Base-by-base conservation (phyloP, 257 asterid species). In the Plectranthus barbatus region DNA sequence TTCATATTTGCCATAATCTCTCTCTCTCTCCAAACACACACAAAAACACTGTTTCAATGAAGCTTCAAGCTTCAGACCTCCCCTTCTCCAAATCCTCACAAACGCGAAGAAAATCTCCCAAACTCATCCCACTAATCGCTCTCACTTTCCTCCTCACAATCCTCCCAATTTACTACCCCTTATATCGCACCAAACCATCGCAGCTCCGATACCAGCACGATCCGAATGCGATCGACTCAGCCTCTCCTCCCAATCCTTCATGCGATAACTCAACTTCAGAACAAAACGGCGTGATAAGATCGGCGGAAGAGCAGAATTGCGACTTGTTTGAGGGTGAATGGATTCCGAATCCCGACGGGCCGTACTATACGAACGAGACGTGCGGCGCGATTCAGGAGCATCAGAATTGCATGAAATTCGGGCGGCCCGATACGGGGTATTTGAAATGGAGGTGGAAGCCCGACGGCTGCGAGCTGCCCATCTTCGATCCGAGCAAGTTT, bases 401-500 rank as follows among this genome's bases (percentile, higher is more conserved):
- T 69, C 97, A 86, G 42, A 90, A 90, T 52, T 90, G 97, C 77
- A 76, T 84, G 85, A 86, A 79, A 47, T 84, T 67, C 57, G 97
- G 90, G 4, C 70, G 90, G 74, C 94, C 97, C 20, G 95, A 90
- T 61, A 34, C 49, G 0, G 97, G 53, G 2, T 86, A 64, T 74
- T n/a, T 86, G 72, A 86, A 81, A 20, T 90, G 95, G 95, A 74
- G 77, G 67, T 86, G 97, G 97, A 83, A 84, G 67, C 95, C 97
- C 21, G 91, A 90, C 17, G 80, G 52, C 0, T 90, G 97, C 41
- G 95, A 90, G 62, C 56, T 90, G 58, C 90, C 91, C 6, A 0
- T 84, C 2, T 86, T 90, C 46, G 83, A 84, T 14, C 94, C 97
- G 8, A 0, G 5, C 14, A 57, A 60, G 62, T 90, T 86, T 49